Evolutionary conservation across 1,139 yeast genomes (phyloP).

Genomic region (Zygosaccharomyces pseudobailii): DNA sequence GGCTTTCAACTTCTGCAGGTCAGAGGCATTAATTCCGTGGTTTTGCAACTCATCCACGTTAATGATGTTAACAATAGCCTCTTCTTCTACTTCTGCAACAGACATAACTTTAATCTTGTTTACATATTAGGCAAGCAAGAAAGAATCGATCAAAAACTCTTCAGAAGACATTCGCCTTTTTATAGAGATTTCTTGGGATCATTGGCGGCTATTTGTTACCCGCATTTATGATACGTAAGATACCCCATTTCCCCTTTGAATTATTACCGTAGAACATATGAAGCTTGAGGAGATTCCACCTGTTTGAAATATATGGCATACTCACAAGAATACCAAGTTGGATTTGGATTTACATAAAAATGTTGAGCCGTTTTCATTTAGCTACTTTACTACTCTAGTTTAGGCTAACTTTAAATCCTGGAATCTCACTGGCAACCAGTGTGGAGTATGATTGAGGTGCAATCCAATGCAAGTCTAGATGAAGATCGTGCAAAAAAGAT

Average conservation of each 20-base stretch:
- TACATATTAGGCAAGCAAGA: background rate
- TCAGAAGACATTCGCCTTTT: background rate
- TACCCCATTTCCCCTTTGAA: background rate
- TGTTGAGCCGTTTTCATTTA: background rate
- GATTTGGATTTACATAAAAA: too few species aligned
- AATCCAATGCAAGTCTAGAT: too few species aligned
- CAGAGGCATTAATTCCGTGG: slow-evolving; percentile 55
- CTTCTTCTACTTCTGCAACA: slow-evolving; percentile 16
- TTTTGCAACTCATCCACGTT: slow-evolving; percentile 52
- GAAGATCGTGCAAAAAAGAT: too few species aligned
- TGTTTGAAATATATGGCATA: too few species aligned
- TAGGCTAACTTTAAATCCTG: background rate
- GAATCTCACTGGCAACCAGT: background rate
- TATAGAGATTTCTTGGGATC: background rate
- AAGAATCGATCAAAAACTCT: background rate
- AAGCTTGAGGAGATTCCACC: too few species aligned
- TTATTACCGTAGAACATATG: background rate
- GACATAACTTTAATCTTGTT: slow-evolving; percentile 11
- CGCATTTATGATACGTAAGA: background rate
- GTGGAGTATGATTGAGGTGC: background rate
- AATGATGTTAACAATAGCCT: slow-evolving; percentile 29
- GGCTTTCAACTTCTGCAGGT: slow-evolving; percentile 47
- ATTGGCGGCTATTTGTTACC: slow-evolving; percentile 13
- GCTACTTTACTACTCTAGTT: background rate
- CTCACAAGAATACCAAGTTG: too few species aligned